These are phyloP conservation scores for Cytospora mali DNA, from an alignment of 2,329 filamentous ascomycete species.

Conservation along the genomic window DNA sequence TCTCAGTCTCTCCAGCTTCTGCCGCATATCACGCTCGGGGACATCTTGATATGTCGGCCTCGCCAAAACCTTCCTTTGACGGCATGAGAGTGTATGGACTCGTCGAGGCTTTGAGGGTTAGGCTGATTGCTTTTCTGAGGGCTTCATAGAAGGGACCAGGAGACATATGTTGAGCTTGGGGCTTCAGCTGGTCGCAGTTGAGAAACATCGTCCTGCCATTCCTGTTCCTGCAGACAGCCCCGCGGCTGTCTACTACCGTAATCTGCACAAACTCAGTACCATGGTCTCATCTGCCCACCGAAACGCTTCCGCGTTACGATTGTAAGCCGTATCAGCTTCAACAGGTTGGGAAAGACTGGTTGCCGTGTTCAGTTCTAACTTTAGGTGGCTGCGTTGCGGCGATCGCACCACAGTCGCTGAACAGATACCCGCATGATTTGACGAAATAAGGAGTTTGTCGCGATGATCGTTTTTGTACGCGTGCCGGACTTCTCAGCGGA, in stretches of 20 bases:
- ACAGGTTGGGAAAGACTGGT: neutral
- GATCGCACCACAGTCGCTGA: neutral
- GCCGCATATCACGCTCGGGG: constrained; percentile 1
- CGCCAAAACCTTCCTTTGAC: neutral
- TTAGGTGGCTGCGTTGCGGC: neutral
- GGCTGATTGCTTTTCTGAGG: neutral
- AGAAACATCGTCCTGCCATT: neutral
- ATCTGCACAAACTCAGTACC: neutral
- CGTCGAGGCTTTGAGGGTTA: neutral
- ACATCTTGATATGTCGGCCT: constrained; percentile 12
- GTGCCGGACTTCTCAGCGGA: neutral
- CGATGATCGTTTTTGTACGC: neutral
- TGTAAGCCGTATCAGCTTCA: neutral
- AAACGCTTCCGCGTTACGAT: neutral
- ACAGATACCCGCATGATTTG: neutral
- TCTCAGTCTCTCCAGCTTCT: neutral
- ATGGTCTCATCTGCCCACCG: neutral
- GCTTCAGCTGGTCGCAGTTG: neutral
- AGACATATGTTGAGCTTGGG: constrained; percentile 11
- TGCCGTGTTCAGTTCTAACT: neutral
- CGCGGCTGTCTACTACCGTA: neutral
- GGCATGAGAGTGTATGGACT: neutral
- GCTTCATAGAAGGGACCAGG: constrained; percentile 1
- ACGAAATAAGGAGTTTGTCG: neutral
- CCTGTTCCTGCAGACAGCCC: neutral